Evolutionary conservation across 371 early-diverging fungal species (phyloP).

Genomic region (Mucor ambiguus): DNA sequence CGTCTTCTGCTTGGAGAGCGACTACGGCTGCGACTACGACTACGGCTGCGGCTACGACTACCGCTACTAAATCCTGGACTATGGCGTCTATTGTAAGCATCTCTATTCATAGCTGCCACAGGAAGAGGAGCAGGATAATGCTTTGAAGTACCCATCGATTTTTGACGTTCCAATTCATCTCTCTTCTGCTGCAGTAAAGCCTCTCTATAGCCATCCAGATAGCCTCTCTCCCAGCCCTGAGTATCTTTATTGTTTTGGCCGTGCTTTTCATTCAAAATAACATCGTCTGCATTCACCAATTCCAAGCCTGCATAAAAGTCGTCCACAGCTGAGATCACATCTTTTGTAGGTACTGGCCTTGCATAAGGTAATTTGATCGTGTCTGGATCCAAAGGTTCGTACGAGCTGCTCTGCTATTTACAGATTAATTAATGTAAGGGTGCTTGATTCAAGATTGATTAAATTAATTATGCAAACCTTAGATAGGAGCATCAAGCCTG

Average conservation of each 20-base stretch:
- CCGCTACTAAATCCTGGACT: conserved; percentile 8
- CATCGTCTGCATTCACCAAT: conserved; percentile 23
- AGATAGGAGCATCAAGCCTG: conserved; percentile 56
- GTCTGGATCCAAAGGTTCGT: conserved; percentile 49
- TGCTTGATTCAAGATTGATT: not conserved
- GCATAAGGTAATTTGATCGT: conserved; percentile 36
- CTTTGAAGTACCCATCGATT: not conserved
- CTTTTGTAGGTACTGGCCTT: conserved; percentile 28
- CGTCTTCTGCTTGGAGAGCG: conserved; percentile 1
- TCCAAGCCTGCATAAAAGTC: conserved; percentile 54
- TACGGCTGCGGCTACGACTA: conserved; percentile 7
- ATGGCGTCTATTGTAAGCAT: conserved; percentile 6
- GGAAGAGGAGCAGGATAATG: not conserved
- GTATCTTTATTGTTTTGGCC: conserved; percentile 31
- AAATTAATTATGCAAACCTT: conserved; percentile 34
- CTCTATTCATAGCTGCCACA: conserved; percentile 3
- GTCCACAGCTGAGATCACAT: conserved; percentile 37
- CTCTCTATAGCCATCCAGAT: conserved; percentile 45
- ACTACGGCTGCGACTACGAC: conserved; percentile 14
- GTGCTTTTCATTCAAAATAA: conserved; percentile 28
- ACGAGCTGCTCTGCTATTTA: conserved; percentile 29
- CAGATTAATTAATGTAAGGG: not conserved
- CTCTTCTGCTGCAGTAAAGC: conserved; percentile 14
- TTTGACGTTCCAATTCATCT: not conserved
- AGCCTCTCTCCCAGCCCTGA: conserved; percentile 66